phyloP scores from a whole-genome alignment of 306 rosid genomes.

The Macrotyloma uniflorum region DNA sequence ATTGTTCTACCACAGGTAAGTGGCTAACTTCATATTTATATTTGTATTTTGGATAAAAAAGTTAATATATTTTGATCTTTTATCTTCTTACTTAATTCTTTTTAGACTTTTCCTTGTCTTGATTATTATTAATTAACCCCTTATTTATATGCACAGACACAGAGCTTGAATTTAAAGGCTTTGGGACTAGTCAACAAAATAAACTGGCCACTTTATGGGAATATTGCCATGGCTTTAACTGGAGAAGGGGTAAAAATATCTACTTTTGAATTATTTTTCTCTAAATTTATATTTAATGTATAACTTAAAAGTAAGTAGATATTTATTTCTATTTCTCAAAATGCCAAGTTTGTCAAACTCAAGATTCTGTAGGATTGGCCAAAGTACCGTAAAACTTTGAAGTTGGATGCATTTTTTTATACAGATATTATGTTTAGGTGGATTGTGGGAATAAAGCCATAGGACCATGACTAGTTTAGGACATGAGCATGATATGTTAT shows the following conservation, averaged over 20 bases:
- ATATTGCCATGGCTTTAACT: constrained; percentile 49
- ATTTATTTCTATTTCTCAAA: not conserved
- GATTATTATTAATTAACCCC: constrained; percentile 17
- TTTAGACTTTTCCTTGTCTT: constrained; percentile 25
- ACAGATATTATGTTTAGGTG: too few relatives aligned
- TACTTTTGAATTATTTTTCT: constrained; percentile 19
- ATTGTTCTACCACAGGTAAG: constrained; percentile 79
- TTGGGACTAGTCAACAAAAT: constrained; percentile 62
- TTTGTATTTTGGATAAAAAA: not conserved
- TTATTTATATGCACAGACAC: constrained; percentile 58
- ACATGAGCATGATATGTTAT: not conserved
- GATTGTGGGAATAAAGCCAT: too few relatives aligned
- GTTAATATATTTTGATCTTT: not conserved
- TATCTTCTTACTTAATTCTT: not conserved
- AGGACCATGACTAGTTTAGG: too few relatives aligned
- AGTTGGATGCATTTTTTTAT: too few relatives aligned
- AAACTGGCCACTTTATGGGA: constrained; percentile 74
- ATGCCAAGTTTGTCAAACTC: constrained; percentile 23
- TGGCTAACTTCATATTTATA: constrained; percentile 17
- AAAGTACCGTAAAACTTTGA: too few relatives aligned
- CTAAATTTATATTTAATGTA: constrained; percentile 1
- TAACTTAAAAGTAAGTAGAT: not conserved
- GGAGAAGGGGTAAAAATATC: constrained; percentile 53
- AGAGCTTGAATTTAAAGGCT: constrained; percentile 69
- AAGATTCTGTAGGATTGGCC: not conserved